Conservation (phyloP, 2,329 filamentous ascomycete genomes). For the Colletotrichum gigasporum region DNA sequence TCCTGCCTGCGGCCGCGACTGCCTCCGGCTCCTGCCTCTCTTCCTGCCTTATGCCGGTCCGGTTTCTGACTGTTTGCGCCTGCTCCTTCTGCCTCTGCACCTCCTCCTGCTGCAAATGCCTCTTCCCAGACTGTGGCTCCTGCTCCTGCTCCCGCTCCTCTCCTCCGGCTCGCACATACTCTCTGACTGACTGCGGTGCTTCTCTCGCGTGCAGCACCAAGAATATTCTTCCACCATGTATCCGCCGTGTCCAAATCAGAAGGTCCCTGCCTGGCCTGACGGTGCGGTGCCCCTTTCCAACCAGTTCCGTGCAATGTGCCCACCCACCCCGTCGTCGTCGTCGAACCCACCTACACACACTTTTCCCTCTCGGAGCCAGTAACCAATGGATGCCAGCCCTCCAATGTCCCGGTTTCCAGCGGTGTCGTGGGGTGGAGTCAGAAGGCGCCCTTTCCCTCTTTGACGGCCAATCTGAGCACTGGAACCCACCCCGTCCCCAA, state of each 20-base stretch:
- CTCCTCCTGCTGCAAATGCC: background rate
- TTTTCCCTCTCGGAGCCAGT: background rate
- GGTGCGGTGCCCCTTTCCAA: background rate
- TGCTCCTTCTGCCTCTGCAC: background rate
- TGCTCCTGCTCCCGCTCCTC: background rate
- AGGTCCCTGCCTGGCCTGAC: no score
- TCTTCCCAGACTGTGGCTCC: background rate
- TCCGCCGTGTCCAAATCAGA: no score
- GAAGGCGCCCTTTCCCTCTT: background rate
- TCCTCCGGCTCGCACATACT: background rate
- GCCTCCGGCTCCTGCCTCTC: background rate
- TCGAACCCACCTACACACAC: background rate
- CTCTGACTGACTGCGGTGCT: background rate
- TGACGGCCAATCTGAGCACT: constrained; percentile 14
- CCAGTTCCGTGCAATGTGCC: background rate
- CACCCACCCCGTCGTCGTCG: background rate
- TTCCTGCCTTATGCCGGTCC: background rate
- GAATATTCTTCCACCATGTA: no score
- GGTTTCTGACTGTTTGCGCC: no score
- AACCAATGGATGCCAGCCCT: background rate
- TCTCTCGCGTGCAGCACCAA: background rate
- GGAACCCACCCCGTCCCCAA: background rate
- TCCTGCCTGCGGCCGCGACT: background rate
- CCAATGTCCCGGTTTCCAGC: background rate
- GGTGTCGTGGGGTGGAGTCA: constrained; percentile 14